Percentiles rank a stretch among this genome's conserved stretches.
These are phyloP conservation scores for Cytidiella melzeri DNA, from an alignment of 768 basidiomycete genomes.

Conservation along the genomic window DNA sequence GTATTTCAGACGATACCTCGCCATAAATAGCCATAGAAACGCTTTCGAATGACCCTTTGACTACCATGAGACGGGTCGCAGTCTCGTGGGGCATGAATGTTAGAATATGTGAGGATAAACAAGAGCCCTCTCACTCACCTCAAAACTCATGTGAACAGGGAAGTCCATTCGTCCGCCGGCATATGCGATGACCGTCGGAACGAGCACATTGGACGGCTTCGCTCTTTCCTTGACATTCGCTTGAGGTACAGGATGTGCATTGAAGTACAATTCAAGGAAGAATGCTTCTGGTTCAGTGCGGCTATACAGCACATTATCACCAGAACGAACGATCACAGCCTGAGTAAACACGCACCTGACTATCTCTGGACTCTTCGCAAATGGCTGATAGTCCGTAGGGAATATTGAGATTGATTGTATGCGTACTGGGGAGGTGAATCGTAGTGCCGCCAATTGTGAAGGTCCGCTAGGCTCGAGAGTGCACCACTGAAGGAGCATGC, in stretches of 20 bases:
- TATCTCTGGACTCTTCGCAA: constrained; percentile 51
- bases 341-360: constrained; percentile 46
- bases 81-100: too few relatives aligned
- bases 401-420: constrained; percentile 66
- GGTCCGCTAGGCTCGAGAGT: constrained; percentile 52
- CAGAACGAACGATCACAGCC: not conserved
- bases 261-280: constrained; percentile 71
- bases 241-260: constrained; percentile 50
- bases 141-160: constrained; percentile 59
- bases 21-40: constrained; percentile 60
- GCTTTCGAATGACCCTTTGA: constrained; percentile 66
- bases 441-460: constrained; percentile 58
- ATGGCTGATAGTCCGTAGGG: constrained; percentile 59
- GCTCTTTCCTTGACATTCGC: constrained; percentile 48
- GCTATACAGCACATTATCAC: constrained; percentile 33
- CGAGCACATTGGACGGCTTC: constrained; percentile 63
- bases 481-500: constrained; percentile 60
- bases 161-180: constrained; percentile 64
- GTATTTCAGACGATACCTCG: constrained; percentile 44
- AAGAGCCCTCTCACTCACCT: constrained; percentile 49
- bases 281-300: constrained; percentile 69
- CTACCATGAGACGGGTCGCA: constrained; percentile 72
- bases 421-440: constrained; percentile 63
- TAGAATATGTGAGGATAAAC: constrained; percentile 7
- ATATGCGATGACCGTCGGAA: constrained; percentile 67